Evolutionary conservation across 208 protist genomes (phyloP).

Genomic region (Crithidia bombi): DNA sequence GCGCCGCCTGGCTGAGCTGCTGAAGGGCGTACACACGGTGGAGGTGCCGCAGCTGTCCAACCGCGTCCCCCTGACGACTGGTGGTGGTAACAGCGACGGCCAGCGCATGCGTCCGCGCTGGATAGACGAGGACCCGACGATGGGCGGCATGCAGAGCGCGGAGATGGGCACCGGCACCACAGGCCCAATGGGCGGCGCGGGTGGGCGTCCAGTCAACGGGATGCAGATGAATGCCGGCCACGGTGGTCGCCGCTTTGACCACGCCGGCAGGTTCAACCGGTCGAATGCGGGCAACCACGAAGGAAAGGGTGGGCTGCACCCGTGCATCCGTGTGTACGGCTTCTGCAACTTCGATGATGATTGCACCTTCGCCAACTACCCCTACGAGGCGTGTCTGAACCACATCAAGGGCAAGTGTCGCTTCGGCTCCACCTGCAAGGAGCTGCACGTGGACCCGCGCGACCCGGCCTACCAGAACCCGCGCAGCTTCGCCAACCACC

Average conservation of each 20-base stretch:
- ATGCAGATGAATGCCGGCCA: constrained; percentile 7
- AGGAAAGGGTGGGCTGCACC: constrained; percentile 57
- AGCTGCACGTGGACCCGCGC: constrained; percentile 79
- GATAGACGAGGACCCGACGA: constrained; percentile 30
- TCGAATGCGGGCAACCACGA: constrained; percentile 22
- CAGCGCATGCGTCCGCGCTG: constrained; percentile 24
- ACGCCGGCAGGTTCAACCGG: constrained; percentile 31
- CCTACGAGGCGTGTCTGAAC: constrained; percentile 88
- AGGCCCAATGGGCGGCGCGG: constrained; percentile 18
- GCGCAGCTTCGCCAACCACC: constrained; percentile 53
- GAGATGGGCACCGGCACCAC: constrained; percentile 22
- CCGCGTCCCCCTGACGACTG: constrained; percentile 22
- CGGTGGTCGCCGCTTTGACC: constrained; percentile 19
- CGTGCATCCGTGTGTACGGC: constrained; percentile 89
- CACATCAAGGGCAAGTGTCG: constrained; percentile 92
- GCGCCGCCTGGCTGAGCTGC: constrained; percentile 64
- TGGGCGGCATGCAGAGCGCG: constrained; percentile 8
- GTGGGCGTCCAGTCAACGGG: constrained; percentile 7
- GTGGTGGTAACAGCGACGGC: constrained; percentile 15
- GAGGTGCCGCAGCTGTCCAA: constrained; percentile 49
- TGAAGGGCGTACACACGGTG: constrained; percentile 52
- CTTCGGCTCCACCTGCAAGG: constrained; percentile 84
- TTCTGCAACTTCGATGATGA: constrained; percentile 90
- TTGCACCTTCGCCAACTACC: constrained; percentile 89
- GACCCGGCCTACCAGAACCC: constrained; percentile 61